Evolutionary conservation across 2,329 filamentous ascomycete genomes (phyloP).

Genomic region (Aspergillus floridensis): DNA sequence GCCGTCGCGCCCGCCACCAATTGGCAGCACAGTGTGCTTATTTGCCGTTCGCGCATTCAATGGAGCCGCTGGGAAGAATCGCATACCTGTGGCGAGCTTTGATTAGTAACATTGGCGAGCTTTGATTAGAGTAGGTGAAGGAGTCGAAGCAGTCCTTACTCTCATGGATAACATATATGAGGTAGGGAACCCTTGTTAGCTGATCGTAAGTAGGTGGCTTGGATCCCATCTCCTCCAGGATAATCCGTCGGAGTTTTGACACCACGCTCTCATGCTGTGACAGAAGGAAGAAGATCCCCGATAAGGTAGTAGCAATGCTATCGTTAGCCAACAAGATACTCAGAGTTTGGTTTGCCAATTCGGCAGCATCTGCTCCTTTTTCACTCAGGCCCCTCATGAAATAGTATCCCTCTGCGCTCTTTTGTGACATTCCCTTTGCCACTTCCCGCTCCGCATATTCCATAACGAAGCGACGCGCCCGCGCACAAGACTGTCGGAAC

Average conservation of each 20-base stretch:
- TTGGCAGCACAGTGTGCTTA: constrained; percentile 20
- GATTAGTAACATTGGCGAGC: not conserved
- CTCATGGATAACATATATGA: constrained; percentile 9
- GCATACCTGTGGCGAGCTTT: not conserved
- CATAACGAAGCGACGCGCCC: constrained; percentile 1
- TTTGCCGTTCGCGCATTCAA: constrained; percentile 10
- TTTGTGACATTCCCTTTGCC: not conserved
- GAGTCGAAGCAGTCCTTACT: not conserved
- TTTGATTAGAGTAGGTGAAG: not conserved
- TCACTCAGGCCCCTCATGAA: not conserved
- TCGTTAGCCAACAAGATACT: constrained; percentile 14
- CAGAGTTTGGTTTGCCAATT: constrained; percentile 6
- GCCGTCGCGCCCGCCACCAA: constrained; percentile 31
- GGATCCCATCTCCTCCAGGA: constrained; percentile 3
- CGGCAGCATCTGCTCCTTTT: not conserved
- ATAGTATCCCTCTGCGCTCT: too few relatives aligned
- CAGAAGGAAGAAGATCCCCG: constrained; percentile 14
- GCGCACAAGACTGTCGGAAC: not conserved
- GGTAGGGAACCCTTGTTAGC: constrained; percentile 10
- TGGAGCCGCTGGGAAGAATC: constrained; percentile 4
- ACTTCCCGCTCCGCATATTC: not conserved
- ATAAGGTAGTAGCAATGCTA: constrained; percentile 15
- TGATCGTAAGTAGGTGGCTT: constrained; percentile 8
- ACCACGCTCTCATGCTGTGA: constrained; percentile 6
- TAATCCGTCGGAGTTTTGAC: not conserved